Evolutionary conservation across 495 filamentous ascomycete genomes (phyloP).

Genomic region (Extremus antarcticus): DNA sequence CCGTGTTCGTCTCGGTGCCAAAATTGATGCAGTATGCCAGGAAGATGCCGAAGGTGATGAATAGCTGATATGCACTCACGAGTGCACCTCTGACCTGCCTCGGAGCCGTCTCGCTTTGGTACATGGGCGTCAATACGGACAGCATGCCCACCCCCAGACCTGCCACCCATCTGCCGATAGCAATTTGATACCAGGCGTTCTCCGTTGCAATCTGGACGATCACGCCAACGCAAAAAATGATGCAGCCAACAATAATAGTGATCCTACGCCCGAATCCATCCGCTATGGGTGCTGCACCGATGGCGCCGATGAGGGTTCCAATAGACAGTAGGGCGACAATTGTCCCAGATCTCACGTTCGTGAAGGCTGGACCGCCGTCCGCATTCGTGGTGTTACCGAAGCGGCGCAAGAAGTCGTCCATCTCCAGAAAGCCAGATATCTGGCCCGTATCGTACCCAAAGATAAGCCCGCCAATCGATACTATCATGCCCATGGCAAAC

Average conservation of each 20-base stretch:
- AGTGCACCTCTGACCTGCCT: constrained; percentile 26
- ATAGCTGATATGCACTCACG: constrained; percentile 62
- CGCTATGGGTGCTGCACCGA: constrained; percentile 25
- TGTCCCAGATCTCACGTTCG: constrained; percentile 22
- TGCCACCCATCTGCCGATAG: constrained; percentile 25
- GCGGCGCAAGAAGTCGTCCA: constrained; percentile 24
- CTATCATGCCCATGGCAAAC: constrained; percentile 25
- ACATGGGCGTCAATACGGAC: constrained; percentile 26
- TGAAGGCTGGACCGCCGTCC: constrained; percentile 14
- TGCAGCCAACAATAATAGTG: constrained; percentile 21
- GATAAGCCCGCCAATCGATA: constrained; percentile 4
- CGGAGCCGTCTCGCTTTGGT: constrained; percentile 26
- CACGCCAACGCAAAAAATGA: constrained; percentile 26
- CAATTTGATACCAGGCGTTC: constrained; percentile 26
- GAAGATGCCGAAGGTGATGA: constrained; percentile 81
- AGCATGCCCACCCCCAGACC: constrained; percentile 27
- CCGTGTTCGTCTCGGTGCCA: constrained; percentile 48
- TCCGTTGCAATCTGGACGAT: constrained; percentile 28
- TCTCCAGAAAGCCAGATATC: constrained; percentile 28
- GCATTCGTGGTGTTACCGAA: constrained; percentile 18
- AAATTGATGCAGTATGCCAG: constrained; percentile 73
- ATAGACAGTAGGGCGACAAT: constrained; percentile 32
- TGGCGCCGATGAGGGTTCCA: constrained; percentile 25
- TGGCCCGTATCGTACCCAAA: constrained; percentile 21
- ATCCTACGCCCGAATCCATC: constrained; percentile 24